Evolutionary conservation across 257 asterid species (phyloP), one percentile per base, ranked within the genome.

Genomic region (Orobanche coerulescens): DNA sequence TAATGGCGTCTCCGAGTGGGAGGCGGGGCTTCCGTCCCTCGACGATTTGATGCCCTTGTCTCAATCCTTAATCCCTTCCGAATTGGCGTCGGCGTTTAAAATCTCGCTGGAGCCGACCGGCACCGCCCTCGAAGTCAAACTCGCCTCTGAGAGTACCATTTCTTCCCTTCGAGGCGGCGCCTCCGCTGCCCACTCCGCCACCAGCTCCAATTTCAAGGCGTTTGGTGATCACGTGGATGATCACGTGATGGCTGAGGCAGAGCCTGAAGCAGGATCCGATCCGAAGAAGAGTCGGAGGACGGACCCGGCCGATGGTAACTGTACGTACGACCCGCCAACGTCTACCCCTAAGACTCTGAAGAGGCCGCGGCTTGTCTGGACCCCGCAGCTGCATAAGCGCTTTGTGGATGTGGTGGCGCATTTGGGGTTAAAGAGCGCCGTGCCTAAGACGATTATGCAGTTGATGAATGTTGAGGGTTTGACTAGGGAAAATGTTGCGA

Each of bases 351-450:
- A 80, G 88, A 71, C 83, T 10, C 61, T 75, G 76, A 90, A 87
- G 84, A 63, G 91, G 75, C 82, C 96, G 49, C 78, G 97, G 67
- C 87, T 90, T 62, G 97, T 90, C 54, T 90, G 97, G 97, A 90
- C 97, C 14, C 94, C 96, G 64, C 91, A 87, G 83, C 75, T 87
- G 69, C 96, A 90, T 75, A 90, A 85, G 81, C 82, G 95, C 2
- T 90, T 90, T 42, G 87, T 90, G 52, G 97, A 90, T 20, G 96
- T 87, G 68, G 97, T 90, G 75, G 89, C 76, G 26, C 95, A 87
- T 40, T 65, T 87, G 25, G 97, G 96, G 67, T 76, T 87, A 24
- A 85, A 83, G 73, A 80, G 73, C 74, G 97, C 96, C 0, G 97
- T 90, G 23, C 95, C 95, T 0, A 90, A 84, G 77, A 83, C 94